These are phyloP conservation scores for Trichaptum fuscoviolaceum DNA, from an alignment of 768 basidiomycete genomes.

Conservation along the genomic window DNA sequence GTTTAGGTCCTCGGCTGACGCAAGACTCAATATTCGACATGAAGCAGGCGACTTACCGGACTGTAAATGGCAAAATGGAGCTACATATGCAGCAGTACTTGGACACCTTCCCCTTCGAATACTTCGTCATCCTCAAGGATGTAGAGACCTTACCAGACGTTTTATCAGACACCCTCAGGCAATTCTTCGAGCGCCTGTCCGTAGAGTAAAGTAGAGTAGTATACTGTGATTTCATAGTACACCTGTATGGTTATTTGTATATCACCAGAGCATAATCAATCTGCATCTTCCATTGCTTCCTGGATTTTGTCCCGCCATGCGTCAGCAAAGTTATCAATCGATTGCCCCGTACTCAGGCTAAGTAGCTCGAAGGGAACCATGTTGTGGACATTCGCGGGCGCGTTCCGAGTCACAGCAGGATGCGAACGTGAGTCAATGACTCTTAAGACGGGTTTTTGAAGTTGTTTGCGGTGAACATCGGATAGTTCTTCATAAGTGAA, in stretches of 20 bases:
- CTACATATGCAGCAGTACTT: constrained; percentile 84
- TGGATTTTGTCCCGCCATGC: constrained; percentile 53
- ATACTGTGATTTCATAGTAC: background rate
- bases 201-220: constrained; percentile 43
- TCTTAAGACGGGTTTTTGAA: constrained; percentile 28
- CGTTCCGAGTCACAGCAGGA: constrained; percentile 58
- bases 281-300: constrained; percentile 17
- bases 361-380: constrained; percentile 90
- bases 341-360: constrained; percentile 67
- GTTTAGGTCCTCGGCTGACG: constrained; percentile 12
- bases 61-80: constrained; percentile 76
- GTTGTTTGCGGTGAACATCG: constrained; percentile 24
- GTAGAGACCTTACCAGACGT: constrained; percentile 92
- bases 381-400: constrained; percentile 77
- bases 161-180: constrained; percentile 79
- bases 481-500: constrained; percentile 79
- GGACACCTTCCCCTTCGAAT: constrained; percentile 97
- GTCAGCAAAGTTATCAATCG: constrained; percentile 68
- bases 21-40: constrained; percentile 86
- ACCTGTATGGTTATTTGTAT: background rate
- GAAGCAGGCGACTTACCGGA: constrained; percentile 87
- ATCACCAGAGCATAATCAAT: background rate
- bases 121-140: constrained; percentile 87
- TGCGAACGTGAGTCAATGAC: constrained; percentile 74
- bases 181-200: constrained; percentile 85